A percentile compares a stretch with the other conserved stretches of the same genome.
phyloP scores from a whole-genome alignment of 2,329 filamentous ascomycete genomes.

The Rhinocladiella similis region DNA sequence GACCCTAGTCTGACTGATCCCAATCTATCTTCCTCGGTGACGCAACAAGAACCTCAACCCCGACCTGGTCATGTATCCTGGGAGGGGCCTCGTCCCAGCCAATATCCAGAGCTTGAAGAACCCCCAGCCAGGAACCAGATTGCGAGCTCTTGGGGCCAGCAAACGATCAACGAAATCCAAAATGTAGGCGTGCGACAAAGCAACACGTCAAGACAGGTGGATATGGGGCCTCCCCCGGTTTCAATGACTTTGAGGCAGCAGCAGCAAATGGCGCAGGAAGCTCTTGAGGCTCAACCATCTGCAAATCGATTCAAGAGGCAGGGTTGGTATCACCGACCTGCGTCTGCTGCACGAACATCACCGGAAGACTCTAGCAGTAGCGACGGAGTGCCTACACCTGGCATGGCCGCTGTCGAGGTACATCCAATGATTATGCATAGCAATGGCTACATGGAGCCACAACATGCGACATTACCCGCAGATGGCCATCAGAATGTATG shows the following conservation, averaged over 20 bases:
- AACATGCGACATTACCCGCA: conserved; percentile 37
- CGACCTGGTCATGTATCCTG: conserved; percentile 46
- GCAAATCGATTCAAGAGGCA: conserved; percentile 32
- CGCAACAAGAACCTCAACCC: conserved; percentile 45
- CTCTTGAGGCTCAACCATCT: conserved; percentile 15
- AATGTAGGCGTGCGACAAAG: conserved; percentile 12
- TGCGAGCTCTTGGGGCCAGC: conserved; percentile 44
- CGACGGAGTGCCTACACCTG: conserved; percentile 49
- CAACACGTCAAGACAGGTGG: conserved; percentile 3
- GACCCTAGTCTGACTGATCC: conserved; percentile 55
- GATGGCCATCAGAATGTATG: conserved; percentile 45
- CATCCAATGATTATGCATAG: conserved; percentile 51
- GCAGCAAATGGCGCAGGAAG: conserved; percentile 27
- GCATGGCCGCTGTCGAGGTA: conserved; percentile 48
- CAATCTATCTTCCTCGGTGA: conserved; percentile 30
- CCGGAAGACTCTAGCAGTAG: conserved; percentile 52
- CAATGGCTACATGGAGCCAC: conserved; percentile 48
- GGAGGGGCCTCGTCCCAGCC: conserved; percentile 41
- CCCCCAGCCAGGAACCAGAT: conserved; percentile 42
- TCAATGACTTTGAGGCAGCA: conserved; percentile 24
- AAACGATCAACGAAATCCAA: conserved; percentile 44
- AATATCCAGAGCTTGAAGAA: conserved; percentile 31
- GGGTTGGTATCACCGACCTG: conserved; percentile 37
- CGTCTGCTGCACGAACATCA: conserved; percentile 40
- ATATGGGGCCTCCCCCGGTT: conserved; percentile 23